phyloP scores from a whole-genome alignment of 805 yeast genomes.

The Lipomyces orientalis region DNA sequence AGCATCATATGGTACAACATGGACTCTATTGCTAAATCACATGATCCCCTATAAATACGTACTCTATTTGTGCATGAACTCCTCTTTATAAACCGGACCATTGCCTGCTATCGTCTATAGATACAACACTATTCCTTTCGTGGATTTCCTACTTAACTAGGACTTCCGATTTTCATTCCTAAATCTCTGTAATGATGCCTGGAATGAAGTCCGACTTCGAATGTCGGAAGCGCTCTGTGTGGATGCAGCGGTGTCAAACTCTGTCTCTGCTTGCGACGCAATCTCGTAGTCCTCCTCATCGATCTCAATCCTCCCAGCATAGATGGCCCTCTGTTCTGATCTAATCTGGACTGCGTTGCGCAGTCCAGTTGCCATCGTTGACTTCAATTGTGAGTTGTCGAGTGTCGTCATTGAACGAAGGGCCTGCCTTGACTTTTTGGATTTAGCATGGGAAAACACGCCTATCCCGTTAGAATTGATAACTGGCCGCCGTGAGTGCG shows the following conservation, averaged over 20 bases:
- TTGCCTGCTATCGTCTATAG: not conserved
- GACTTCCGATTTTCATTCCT: not conserved
- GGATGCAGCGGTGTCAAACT: not conserved
- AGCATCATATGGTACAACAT: not conserved
- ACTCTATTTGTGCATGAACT: too few species aligned
- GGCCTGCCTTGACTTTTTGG: not conserved
- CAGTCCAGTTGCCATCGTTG: not conserved
- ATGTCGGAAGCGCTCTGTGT: not conserved
- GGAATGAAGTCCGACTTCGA: not conserved
- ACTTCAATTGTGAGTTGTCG: not conserved
- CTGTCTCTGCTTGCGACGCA: not conserved
- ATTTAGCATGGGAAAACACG: not conserved
- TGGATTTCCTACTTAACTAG: not conserved
- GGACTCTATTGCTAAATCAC: too few species aligned
- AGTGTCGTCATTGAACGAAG: not conserved
- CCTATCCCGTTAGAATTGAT: constrained; percentile 6
- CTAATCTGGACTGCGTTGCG: not conserved
- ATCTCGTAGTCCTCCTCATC: not conserved
- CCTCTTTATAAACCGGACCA: not conserved
- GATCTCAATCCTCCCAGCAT: not conserved
- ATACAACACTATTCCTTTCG: not conserved
- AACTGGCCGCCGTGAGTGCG: not conserved
- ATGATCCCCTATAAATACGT: too few species aligned
- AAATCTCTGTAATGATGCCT: constrained; percentile 2
- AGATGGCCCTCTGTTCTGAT: not conserved